Percentiles rank a stretch among this genome's conserved stretches.
Conservation (phyloP, 1,284 basidiomycete species). For the Puccinia hordei region DNA sequence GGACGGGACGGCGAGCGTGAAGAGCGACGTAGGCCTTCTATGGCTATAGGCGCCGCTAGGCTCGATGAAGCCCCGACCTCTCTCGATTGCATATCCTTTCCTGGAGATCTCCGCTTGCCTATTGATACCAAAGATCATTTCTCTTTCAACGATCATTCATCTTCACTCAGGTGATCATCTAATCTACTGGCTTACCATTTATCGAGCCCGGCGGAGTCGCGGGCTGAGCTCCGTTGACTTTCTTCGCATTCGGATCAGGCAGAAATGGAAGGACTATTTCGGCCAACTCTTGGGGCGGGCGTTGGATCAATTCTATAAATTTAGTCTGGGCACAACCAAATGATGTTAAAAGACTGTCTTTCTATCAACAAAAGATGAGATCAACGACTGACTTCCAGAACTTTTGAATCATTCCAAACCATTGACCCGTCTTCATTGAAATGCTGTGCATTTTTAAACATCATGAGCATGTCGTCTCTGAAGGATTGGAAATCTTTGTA, state of each 20-base stretch:
- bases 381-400: conserved; percentile 52
- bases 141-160: not conserved
- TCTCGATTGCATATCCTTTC: conserved; percentile 3
- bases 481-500: conserved; percentile 54
- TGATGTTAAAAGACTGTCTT: not conserved
- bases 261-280: not conserved
- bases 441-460: conserved; percentile 56
- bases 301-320: conserved; percentile 20
- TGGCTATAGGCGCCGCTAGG: not conserved
- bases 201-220: not conserved
- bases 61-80: not conserved
- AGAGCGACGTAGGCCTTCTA: conserved; percentile 11
- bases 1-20: conserved; percentile 47
- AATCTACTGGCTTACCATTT: not conserved
- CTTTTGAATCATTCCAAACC: conserved; percentile 56
- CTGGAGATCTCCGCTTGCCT: conserved; percentile 14
- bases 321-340: conserved; percentile 16
- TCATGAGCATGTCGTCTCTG: conserved; percentile 54
- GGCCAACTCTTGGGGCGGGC: conserved; percentile 29
- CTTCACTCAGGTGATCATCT: not conserved
- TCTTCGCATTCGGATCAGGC: not conserved
- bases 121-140: not conserved
- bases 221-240: not conserved
- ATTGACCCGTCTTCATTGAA: conserved; percentile 56
- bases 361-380: not conserved